Evolutionary conservation across 106 monocot genomes (phyloP).

Genomic region (Allium sativum): DNA sequence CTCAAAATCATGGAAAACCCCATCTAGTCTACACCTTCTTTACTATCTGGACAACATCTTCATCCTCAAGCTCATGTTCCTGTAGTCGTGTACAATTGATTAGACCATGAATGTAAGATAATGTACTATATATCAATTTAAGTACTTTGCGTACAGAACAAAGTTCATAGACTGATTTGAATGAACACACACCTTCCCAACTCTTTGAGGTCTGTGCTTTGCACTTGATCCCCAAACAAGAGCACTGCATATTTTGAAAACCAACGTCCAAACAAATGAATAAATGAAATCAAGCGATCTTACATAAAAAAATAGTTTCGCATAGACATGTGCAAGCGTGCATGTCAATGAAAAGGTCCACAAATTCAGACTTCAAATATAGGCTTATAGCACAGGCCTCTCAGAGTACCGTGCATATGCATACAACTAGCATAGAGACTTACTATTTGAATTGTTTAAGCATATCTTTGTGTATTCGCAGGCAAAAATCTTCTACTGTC

Average conservation of each 20-base stretch:
- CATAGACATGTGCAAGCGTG: too few relatives aligned
- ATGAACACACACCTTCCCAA: constrained; percentile 49
- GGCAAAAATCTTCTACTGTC: constrained; percentile 81
- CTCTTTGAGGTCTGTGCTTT: constrained; percentile 97
- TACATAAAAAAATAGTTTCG: too few relatives aligned
- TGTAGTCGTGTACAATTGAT: constrained; percentile 6
- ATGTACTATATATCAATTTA: too few relatives aligned
- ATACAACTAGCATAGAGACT: constrained; percentile 6
- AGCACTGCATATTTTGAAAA: constrained; percentile 43
- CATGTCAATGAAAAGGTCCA: background rate
- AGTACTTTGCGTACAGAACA: too few relatives aligned
- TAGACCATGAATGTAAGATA: background rate
- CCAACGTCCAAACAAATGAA: background rate
- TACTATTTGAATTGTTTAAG: constrained; percentile 97
- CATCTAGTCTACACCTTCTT: constrained; percentile 53
- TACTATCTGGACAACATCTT: constrained; percentile 98
- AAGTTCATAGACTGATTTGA: background rate
- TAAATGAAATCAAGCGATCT: too few relatives aligned
- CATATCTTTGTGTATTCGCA: constrained; percentile 95
- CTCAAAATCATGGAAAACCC: background rate
- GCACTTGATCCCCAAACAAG: constrained; percentile 97
- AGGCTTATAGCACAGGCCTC: background rate
- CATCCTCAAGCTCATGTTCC: constrained; percentile 98
- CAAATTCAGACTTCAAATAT: background rate
- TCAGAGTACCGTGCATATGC: background rate